Base-by-base conservation (phyloP, 2,329 filamentous ascomycete genomes). In the Apiospora rasikravindrae region DNA sequence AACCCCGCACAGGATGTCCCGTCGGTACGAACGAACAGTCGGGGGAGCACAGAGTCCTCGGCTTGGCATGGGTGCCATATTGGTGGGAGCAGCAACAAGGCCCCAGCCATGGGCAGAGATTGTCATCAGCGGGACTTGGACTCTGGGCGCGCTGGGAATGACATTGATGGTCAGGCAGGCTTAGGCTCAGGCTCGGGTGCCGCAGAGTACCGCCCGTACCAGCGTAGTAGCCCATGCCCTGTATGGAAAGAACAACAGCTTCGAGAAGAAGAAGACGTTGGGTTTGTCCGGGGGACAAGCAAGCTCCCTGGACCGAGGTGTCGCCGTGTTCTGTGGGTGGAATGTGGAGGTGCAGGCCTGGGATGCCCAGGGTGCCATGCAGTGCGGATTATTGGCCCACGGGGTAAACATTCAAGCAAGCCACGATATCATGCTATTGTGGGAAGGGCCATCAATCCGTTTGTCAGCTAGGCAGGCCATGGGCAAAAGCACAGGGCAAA, bases 371-470 rank as follows among this genome's bases (percentile, higher is more conserved):
- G 53, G 29, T 64, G 29, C 57, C 57, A 64, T 64, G 57, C 57
- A 40, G 57, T 64, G 57, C 57, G 57, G 57, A 22, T n/a, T 64
- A 64, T 64, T 64, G 57, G 57, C 57, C 29, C 57, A 64, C 57
- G 57, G 57, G 57, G 57, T 64, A 64, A 64, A 64, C 57, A 22
- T 37, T 64, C 57, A 64, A 64, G 57, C 57, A 64, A 64, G 57
- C 29, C 57, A 64, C 57, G 57, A 64, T 64, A 64, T 64, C 57
- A 64, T 40, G 57, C 57, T 40, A 64, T 64, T 64, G 57, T 64
- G 57, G 33, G 40, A 5, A 64, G 57, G 29, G 16, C 11, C 51
- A 37, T 49, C 22, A 49, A 49, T 37, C 29, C 53, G n/a, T 61
- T 37, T 40, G 53, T 61, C 29, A 37, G 29, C 29, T 37, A 61